These are phyloP conservation scores for Silene latifolia DNA, from an alignment of 148 eudicot species.

Conservation along the genomic window DNA sequence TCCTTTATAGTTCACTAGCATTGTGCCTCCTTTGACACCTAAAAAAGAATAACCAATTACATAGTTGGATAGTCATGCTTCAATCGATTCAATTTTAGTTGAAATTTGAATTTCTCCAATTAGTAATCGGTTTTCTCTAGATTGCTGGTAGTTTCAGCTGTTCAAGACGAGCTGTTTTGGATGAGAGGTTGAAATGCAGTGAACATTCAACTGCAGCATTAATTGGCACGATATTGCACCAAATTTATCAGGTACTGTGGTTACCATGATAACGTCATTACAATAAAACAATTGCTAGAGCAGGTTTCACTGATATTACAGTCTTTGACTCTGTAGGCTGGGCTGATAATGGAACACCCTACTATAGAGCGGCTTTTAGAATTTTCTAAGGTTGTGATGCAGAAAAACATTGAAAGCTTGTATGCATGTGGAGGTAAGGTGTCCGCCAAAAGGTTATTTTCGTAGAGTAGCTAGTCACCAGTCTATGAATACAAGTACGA, in stretches of 20 bases:
- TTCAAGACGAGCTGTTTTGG: conserved; percentile 83
- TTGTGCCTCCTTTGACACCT: not conserved
- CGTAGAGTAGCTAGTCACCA: not conserved
- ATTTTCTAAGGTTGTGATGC: conserved; percentile 55
- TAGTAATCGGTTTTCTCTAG: conserved; percentile 32
- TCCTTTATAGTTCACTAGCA: not conserved
- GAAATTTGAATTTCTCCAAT: not conserved
- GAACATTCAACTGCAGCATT: conserved; percentile 83
- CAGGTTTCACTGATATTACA: conserved; percentile 12
- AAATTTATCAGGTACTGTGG: conserved; percentile 76
- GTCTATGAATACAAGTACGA: not conserved
- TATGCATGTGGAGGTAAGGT: conserved; percentile 95
- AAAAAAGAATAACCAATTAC: not conserved
- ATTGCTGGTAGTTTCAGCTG: conserved; percentile 92
- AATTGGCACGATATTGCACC: conserved; percentile 86
- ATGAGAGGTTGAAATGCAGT: conserved; percentile 72
- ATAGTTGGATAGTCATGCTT: not conserved
- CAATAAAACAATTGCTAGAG: not conserved
- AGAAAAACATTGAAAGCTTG: conserved; percentile 73
- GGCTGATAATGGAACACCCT: conserved; percentile 61
- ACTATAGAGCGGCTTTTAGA: conserved; percentile 70
- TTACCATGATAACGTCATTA: not conserved
- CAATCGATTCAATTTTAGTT: not conserved
- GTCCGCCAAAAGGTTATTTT: not conserved
- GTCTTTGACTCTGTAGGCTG: conserved; percentile 54